phyloP scores from a whole-genome alignment of 2,329 filamentous ascomycete species.

The Aaosphaeria arxii region DNA sequence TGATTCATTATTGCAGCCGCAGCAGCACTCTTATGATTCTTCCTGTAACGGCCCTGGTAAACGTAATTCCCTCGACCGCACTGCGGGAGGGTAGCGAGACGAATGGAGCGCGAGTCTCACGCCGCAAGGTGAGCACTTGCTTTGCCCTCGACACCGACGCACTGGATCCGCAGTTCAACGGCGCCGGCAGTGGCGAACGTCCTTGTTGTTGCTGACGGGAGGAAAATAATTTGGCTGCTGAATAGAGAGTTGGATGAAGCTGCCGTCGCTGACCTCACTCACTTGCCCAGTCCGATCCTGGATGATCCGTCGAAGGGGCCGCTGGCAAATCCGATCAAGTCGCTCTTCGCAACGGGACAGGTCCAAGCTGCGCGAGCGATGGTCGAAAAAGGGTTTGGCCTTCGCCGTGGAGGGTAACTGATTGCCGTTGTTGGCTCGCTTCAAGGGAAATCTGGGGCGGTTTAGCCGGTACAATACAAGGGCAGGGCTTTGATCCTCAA shows the following conservation, averaged over 20 bases:
- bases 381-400: neutral
- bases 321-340: constrained; percentile 3
- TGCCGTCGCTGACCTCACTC: constrained; percentile 4
- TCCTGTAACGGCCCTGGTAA: neutral
- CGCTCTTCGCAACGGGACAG: constrained; percentile 9
- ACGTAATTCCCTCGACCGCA: neutral
- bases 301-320: constrained; percentile 3
- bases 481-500: constrained; percentile 33
- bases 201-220: constrained; percentile 18
- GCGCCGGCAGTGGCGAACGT: constrained; percentile 24
- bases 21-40: constrained; percentile 6
- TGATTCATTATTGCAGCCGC: constrained; percentile 33
- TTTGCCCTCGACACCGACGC: constrained; percentile 18
- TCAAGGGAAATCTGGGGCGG: constrained; percentile 32
- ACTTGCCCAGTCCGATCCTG: constrained; percentile 1
- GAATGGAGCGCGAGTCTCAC: constrained; percentile 18
- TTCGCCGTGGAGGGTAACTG: constrained; percentile 15
- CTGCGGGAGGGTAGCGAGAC: neutral
- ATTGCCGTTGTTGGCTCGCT: constrained; percentile 36
- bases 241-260: neutral
- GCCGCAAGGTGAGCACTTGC: constrained; percentile 16
- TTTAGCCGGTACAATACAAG: constrained; percentile 36
- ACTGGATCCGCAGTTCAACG: constrained; percentile 22
- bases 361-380: constrained; percentile 7
- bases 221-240: neutral